Evolutionary conservation across 352 stramenopile species (phyloP), one percentile per base, ranked within the genome.

Genomic region (Phytophthora sp.): DNA sequence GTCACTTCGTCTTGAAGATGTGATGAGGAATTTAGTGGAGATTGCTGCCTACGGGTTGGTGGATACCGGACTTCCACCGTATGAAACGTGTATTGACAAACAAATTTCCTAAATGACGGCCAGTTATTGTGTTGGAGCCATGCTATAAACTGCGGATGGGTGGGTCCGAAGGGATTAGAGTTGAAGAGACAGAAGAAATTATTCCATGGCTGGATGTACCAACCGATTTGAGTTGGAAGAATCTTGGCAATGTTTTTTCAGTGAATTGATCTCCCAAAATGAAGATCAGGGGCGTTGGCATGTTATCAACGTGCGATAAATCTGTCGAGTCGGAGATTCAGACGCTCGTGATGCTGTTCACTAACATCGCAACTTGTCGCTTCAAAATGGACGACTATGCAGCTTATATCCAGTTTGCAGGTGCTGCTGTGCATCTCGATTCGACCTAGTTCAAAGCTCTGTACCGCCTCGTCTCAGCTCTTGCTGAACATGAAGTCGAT

Each of bases 131-230:
- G 15, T 53, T 63, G 39, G 65, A 73, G n/a, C 58, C 65, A 21
- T 73, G 61, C 52, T 69, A 65, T 53, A 73, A 73, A 27, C 53
- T 68, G n/a, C 27, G 65, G 18, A 44, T 63, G 13, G 58, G 69
- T 33, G 39, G 62, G 45, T 60, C 65, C 0, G 65, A 62, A 29
- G 65, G 57, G 1, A 60, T 73, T 47, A 51, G 65, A 18, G 53
- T 73, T 0, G 65, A 73, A 7, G n/a, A 68, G 11, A 23, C 65
- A 15, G 33, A 33, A 13, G 65, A 73, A 29, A 42, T 69, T 11
- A 56, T 55, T 4, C 23, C 23, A 26, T 73, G 64, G 64, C 53
- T 16, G 24, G 45, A 63, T 8, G 57, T 52, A 8, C 64, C 64
- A 4, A 68, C 36, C n/a, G 20, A 67, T n/a, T 21, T 73, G 27